Conservation (phyloP, 2,329 filamentous ascomycete genomes). For the Tolypocladium paradoxum region DNA sequence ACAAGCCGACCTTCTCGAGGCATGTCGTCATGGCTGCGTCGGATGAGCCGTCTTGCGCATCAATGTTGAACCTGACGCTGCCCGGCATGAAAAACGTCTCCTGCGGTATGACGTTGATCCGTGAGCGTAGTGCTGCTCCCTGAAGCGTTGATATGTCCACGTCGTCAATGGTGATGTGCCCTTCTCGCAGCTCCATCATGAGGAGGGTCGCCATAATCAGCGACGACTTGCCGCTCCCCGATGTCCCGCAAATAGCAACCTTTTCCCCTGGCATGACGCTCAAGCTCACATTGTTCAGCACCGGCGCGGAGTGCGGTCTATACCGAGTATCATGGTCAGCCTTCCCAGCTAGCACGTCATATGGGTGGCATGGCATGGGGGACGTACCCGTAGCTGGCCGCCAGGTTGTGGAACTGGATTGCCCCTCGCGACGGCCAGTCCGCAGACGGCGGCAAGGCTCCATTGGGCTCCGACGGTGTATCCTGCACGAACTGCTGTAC, state of each 20-base stretch:
- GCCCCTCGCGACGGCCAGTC: slow-evolving; percentile 20
- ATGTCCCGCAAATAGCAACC: slow-evolving; percentile 33
- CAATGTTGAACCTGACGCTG: slow-evolving; percentile 36
- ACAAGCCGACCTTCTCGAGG: slow-evolving; percentile 33
- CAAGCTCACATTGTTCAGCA: slow-evolving; percentile 17
- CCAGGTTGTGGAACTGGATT: slow-evolving; percentile 17
- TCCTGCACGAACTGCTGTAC: slow-evolving; percentile 21
- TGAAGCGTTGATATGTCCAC: slow-evolving; percentile 20
- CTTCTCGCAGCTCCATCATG: slow-evolving; percentile 30
- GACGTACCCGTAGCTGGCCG: slow-evolving; percentile 14
- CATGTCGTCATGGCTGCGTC: slow-evolving; percentile 30
- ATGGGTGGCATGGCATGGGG: too few relatives aligned
- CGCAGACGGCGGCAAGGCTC: slow-evolving; percentile 3
- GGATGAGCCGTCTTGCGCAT: slow-evolving; percentile 25
- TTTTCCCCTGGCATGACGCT: slow-evolving; percentile 21
- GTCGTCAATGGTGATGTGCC: slow-evolving; percentile 32
- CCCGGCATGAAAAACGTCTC: slow-evolving; percentile 39
- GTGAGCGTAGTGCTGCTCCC: slow-evolving; percentile 10
- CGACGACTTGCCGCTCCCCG: slow-evolving; percentile 23
- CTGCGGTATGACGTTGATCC: slow-evolving; percentile 36
- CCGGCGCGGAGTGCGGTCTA: slow-evolving; percentile 3
- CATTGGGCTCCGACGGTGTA: slow-evolving; percentile 7
- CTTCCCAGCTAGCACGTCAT: neutral
- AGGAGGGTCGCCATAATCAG: slow-evolving; percentile 33
- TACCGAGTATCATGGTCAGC: neutral